Conservation (phyloP, 2,329 filamentous ascomycete genomes). For the Colletotrichum kahawae region DNA sequence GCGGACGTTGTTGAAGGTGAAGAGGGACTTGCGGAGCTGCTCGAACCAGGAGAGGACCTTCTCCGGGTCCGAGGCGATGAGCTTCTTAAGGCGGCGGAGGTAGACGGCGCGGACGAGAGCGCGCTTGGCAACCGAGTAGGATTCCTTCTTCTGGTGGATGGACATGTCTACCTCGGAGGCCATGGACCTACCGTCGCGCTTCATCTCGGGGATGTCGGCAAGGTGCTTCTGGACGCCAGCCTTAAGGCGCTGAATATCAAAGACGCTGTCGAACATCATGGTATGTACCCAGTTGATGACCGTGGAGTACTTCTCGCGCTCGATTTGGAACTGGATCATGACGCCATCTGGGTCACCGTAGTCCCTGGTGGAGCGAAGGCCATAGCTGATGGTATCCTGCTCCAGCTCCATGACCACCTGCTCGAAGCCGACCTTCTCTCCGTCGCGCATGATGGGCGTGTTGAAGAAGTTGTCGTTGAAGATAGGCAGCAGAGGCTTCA, state of each 20-base stretch:
- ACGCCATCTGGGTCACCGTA: conserved; percentile 84
- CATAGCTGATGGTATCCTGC: conserved; percentile 86
- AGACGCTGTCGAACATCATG: conserved; percentile 87
- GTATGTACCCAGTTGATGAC: conserved; percentile 85
- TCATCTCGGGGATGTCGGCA: conserved; percentile 89
- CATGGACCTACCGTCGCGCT: conserved; percentile 81
- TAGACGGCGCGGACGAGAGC: conserved; percentile 89
- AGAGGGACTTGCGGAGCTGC: conserved; percentile 74
- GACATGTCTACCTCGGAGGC: conserved; percentile 72
- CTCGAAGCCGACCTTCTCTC: conserved; percentile 83
- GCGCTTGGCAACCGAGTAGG: conserved; percentile 76
- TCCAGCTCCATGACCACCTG: conserved; percentile 91
- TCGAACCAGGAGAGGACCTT: conserved; percentile 80
- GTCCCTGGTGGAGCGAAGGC: conserved; percentile 69
- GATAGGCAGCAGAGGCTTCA: conserved; percentile 83
- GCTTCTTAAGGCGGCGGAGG: conserved; percentile 81
- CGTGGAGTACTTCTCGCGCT: conserved; percentile 83
- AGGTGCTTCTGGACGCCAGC: conserved; percentile 79
- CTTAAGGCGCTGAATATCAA: conserved; percentile 72
- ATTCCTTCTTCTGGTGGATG: conserved; percentile 79
- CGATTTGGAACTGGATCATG: conserved; percentile 81
- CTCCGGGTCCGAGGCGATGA: conserved; percentile 78
- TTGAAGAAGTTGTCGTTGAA: conserved; percentile 96
- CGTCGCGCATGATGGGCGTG: conserved; percentile 80
- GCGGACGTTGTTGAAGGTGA: conserved; percentile 85